Evolutionary conservation across 2,329 filamentous ascomycete species (phyloP), one percentile per base, ranked within the genome.

Genomic region (Phyllosticta citriasiana): DNA sequence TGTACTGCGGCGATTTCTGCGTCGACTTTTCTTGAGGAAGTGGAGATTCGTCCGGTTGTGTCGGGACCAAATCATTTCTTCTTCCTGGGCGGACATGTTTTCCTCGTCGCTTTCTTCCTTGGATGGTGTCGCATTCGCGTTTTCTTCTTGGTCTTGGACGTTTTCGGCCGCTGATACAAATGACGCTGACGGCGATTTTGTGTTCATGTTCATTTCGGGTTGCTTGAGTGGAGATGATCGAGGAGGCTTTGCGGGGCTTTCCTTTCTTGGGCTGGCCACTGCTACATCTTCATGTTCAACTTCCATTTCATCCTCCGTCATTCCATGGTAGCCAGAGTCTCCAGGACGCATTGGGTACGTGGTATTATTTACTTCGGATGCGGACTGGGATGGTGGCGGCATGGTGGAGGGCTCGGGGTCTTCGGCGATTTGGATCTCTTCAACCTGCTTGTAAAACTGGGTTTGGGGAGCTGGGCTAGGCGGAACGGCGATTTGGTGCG

Each of bases 321-420:
- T 88, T 55, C 86, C 87, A 74, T 88, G 84, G 67, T 89, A 90
- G 27, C 88, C 87, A 35, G 88, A 90, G 67, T 90, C 87, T 1
- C 52, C 53, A 16, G 56, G 54, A 6, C 47, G 55, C 30, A 59
- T 56, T n/a, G 55, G 30, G 4, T 27, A 19, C 12, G 60, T 12
- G 12, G 59, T 55, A 24, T 59, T 33, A 26, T 58, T 33, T 12
- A 35, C 64, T 54, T 65, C 67, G 35, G 33, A 33, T 9, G 19
- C 22, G 30, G 60, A 52, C 4, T 62, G 60, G 10, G 30, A 25
- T 53, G 64, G 62, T 52, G 61, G 67, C 19, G 64, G 60, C 26
- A 57, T 54, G 4, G 65, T 61, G 19, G 67, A 60, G 65, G 67
- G 74, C 67, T 77, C 73, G 9, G 72, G 3, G 71, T 87, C 84